These are phyloP conservation scores for Wickerhamiella shivajii DNA, from an alignment of 805 yeast genomes.

Conservation along the genomic window DNA sequence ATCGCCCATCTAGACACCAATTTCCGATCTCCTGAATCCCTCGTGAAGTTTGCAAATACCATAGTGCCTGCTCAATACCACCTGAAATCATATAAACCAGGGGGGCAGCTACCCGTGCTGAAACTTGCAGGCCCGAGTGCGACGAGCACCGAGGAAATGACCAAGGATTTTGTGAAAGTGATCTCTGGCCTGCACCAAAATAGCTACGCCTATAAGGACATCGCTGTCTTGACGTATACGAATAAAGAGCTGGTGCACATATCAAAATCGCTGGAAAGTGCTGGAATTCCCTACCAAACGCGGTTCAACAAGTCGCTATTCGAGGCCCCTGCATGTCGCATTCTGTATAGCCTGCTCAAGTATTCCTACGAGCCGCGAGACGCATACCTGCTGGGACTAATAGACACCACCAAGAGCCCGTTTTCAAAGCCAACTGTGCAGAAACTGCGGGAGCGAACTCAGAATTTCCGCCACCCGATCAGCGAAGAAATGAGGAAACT, in stretches of 20 bases:
- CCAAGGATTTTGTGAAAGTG: neutral
- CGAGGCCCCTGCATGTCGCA: neutral
- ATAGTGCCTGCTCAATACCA: constrained; percentile 19
- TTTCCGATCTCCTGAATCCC: constrained; percentile 63
- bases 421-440: too few species aligned
- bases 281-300: neutral
- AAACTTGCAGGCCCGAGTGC: neutral
- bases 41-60: constrained; percentile 43
- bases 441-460: too few species aligned
- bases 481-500: too few species aligned
- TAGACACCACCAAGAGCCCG: too few species aligned
- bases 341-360: constrained; percentile 1
- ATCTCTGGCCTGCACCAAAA: neutral
- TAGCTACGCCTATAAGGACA: neutral
- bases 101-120: neutral
- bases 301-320: constrained; percentile 1
- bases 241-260: constrained; percentile 1
- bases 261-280: neutral
- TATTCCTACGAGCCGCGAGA: neutral
- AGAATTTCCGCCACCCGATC: too few species aligned
- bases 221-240: constrained; percentile 2
- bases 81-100: neutral
- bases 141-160: neutral
- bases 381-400: constrained; percentile 18
- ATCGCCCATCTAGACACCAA: constrained; percentile 44